Conservation (phyloP, 2,329 filamentous ascomycete species). For the Beauveria scarabaeidicola region DNA sequence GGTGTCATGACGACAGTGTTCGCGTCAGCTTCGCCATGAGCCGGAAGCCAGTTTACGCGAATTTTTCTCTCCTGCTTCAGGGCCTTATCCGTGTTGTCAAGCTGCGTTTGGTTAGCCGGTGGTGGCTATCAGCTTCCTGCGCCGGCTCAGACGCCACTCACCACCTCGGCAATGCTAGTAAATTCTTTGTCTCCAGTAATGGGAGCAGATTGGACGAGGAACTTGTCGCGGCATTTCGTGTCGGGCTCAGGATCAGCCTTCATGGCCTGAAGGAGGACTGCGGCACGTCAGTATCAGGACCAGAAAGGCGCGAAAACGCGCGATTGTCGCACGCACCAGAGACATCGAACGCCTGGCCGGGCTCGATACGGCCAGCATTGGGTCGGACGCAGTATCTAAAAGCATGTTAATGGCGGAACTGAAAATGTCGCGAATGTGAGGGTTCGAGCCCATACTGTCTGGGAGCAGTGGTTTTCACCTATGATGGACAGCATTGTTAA, state of each 20-base stretch:
- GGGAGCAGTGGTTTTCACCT: slow-evolving; percentile 98
- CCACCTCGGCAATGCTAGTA: slow-evolving; percentile 69
- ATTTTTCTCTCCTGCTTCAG: slow-evolving; percentile 92
- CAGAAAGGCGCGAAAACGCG: background rate
- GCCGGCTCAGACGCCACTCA: slow-evolving; percentile 35
- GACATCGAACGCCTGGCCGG: slow-evolving; percentile 83
- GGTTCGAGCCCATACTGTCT: slow-evolving; percentile 70
- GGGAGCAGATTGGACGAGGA: slow-evolving; percentile 85
- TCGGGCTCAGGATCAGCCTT: slow-evolving; percentile 84
- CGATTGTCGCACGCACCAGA: slow-evolving; percentile 54
- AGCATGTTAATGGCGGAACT: slow-evolving; percentile 14
- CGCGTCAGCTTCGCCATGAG: slow-evolving; percentile 36
- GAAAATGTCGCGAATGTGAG: background rate
- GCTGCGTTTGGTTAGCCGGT: slow-evolving; percentile 41
- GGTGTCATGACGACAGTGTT: slow-evolving; percentile 28
- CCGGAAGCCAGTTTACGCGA: slow-evolving; percentile 73
- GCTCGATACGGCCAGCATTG: slow-evolving; percentile 92
- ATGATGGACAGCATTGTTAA: slow-evolving; percentile 20
- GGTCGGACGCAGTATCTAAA: slow-evolving; percentile 91
- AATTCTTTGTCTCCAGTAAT: slow-evolving; percentile 80
- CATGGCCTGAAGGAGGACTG: slow-evolving; percentile 95
- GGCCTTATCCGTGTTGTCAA: slow-evolving; percentile 69
- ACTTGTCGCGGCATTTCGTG: slow-evolving; percentile 93
- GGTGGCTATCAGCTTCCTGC: background rate
- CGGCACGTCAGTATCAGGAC: background rate